Percentiles rank a stretch among this genome's conserved stretches.
Conservation (phyloP, 768 basidiomycete species). For the Trametes cubensis region DNA sequence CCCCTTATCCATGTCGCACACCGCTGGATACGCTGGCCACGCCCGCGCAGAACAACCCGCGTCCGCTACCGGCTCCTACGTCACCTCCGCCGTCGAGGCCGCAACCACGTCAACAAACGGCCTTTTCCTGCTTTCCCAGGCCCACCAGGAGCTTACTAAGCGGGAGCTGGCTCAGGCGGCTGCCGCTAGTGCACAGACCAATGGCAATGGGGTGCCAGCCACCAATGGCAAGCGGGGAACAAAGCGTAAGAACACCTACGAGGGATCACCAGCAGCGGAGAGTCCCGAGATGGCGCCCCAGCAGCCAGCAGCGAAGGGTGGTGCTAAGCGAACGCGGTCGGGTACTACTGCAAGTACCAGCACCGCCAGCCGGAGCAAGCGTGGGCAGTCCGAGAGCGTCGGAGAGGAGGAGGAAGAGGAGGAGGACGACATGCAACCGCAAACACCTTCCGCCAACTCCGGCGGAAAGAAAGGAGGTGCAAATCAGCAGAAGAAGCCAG, state of each 20-base stretch:
- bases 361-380: slow-evolving; percentile 27
- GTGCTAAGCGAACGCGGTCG: slow-evolving; percentile 43
- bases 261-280: slow-evolving; percentile 33
- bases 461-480: slow-evolving; percentile 34
- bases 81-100: slow-evolving; percentile 52
- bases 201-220: slow-evolving; percentile 17
- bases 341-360: slow-evolving; percentile 33
- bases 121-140: slow-evolving; percentile 90
- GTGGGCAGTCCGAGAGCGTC: slow-evolving; percentile 31
- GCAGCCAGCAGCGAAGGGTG: slow-evolving; percentile 14
- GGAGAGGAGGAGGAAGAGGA: slow-evolving; percentile 42
- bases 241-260: slow-evolving; percentile 69
- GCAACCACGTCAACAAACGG: slow-evolving; percentile 85
- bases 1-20: slow-evolving; percentile 40
- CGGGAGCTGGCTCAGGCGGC: slow-evolving; percentile 78
- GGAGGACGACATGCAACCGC: slow-evolving; percentile 37
- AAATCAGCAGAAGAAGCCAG: slow-evolving; percentile 66
- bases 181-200: slow-evolving; percentile 27
- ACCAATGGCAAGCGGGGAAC: slow-evolving; percentile 54
- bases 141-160: slow-evolving; percentile 95
- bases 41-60: slow-evolving; percentile 7
- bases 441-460: neutral
- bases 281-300: slow-evolving; percentile 23
- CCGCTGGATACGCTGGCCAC: slow-evolving; percentile 25
- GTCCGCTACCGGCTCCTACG: slow-evolving; percentile 30